Percentiles rank a stretch among this genome's conserved stretches.
Conservation (phyloP, 371 early-diverging fungal genomes). For the Lichtheimia ramosa region DNA sequence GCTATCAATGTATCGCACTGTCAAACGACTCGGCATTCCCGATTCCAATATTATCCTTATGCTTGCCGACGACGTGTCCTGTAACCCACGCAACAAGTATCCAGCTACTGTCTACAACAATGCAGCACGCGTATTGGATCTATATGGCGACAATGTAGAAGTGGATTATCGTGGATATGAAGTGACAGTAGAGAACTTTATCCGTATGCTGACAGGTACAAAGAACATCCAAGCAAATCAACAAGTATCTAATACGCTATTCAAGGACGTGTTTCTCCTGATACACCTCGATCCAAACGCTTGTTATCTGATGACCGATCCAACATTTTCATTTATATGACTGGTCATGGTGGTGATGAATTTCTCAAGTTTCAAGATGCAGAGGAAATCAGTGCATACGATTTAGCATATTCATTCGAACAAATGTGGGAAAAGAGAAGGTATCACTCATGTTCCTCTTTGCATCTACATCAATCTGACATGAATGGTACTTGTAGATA, state of each 20-base stretch:
- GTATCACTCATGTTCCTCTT: constrained; percentile 17
- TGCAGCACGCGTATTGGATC: constrained; percentile 74
- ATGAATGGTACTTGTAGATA: constrained; percentile 55
- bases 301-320: constrained; percentile 92
- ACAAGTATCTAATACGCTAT: neutral
- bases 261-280: constrained; percentile 68
- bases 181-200: constrained; percentile 97
- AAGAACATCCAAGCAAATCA: neutral
- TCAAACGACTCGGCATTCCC: constrained; percentile 97
- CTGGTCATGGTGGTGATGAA: constrained; percentile 97
- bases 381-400: constrained; percentile 92
- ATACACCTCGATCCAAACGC: constrained; percentile 89
- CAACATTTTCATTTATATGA: constrained; percentile 95
- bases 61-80: constrained; percentile 97
- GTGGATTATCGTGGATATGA: constrained; percentile 98
- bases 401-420: constrained; percentile 92
- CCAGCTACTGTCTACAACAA: constrained; percentile 95
- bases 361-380: constrained; percentile 97
- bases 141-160: constrained; percentile 94
- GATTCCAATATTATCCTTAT: constrained; percentile 97
- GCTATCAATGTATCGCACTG: constrained; percentile 93
- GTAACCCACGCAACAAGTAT: constrained; percentile 91
- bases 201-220: constrained; percentile 87
- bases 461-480: neutral
- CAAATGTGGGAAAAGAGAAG: constrained; percentile 95